These are phyloP conservation scores for Ganoderma lucidum DNA, from an alignment of 1,284 basidiomycete genomes.

Conservation along the genomic window DNA sequence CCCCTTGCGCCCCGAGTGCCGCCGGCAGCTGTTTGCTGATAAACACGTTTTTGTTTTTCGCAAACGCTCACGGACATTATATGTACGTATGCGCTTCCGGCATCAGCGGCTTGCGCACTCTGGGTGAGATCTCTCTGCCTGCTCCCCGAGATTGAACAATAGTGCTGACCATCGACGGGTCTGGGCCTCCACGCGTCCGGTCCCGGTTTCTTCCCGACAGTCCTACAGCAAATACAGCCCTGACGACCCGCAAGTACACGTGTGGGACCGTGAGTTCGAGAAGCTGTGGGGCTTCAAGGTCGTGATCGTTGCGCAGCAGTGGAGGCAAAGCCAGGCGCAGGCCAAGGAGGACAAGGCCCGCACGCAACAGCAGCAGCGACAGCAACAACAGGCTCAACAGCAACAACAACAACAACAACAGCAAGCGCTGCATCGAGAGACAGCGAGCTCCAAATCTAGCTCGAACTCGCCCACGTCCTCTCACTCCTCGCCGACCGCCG, in stretches of 20 bases:
- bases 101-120: conserved; percentile 65
- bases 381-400: conserved; percentile 21
- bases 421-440: conserved; percentile 22
- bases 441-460: conserved; percentile 14
- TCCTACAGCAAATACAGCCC: conserved; percentile 71
- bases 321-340: conserved; percentile 40
- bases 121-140: conserved; percentile 55
- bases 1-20: conserved; percentile 3
- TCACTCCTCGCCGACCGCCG: conserved; percentile 22
- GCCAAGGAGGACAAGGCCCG: conserved; percentile 28
- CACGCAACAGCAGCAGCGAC: conserved; percentile 22
- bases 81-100: conserved; percentile 14
- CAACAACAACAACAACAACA: conserved; percentile 21
- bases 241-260: conserved; percentile 58
- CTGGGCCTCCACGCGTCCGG: not conserved
- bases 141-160: conserved; percentile 7
- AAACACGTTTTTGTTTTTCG: conserved; percentile 3
- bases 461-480: conserved; percentile 27
- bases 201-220: conserved; percentile 42
- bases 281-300: conserved; percentile 62
- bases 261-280: conserved; percentile 67
- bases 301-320: conserved; percentile 41
- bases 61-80: not conserved
- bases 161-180: not conserved
- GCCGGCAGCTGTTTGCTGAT: conserved; percentile 17